phyloP scores from a whole-genome alignment of 2,329 filamentous ascomycete genomes.

The Neopestalotiopsis clavispora region DNA sequence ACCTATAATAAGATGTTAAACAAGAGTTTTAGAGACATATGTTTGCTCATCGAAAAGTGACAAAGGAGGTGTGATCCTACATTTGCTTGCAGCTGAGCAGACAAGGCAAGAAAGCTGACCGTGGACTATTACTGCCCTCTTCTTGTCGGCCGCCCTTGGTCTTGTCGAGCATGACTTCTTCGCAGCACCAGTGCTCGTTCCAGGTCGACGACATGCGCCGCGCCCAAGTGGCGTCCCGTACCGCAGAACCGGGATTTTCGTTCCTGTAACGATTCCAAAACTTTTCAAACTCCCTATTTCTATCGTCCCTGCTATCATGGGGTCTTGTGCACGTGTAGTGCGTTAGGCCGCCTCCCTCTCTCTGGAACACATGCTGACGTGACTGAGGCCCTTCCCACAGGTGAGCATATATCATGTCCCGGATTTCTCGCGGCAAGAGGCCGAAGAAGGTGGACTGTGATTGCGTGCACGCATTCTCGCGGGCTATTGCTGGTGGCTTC shows the following conservation, averaged over 20 bases:
- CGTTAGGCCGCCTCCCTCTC: slow-evolving; percentile 18
- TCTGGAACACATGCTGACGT: slow-evolving; percentile 27
- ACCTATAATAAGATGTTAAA: slow-evolving; percentile 17
- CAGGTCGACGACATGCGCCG: slow-evolving; percentile 25
- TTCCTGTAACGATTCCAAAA: slow-evolving; percentile 20
- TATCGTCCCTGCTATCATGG: slow-evolving; percentile 21
- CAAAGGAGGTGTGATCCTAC: slow-evolving; percentile 18
- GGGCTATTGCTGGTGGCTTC: not conserved
- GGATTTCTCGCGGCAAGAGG: slow-evolving; percentile 25
- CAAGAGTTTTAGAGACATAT: not conserved
- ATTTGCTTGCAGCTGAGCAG: slow-evolving; percentile 26
- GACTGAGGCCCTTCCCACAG: slow-evolving; percentile 28
- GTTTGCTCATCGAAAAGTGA: not conserved
- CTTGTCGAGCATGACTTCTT: slow-evolving; percentile 24
- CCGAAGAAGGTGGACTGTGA: slow-evolving; percentile 25
- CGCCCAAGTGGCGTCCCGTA: slow-evolving; percentile 23
- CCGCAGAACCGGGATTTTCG: slow-evolving; percentile 19
- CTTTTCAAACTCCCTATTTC: slow-evolving; percentile 24
- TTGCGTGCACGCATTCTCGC: slow-evolving; percentile 20
- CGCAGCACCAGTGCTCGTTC: slow-evolving; percentile 30
- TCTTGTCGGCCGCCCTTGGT: not conserved
- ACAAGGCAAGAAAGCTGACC: slow-evolving; percentile 23
- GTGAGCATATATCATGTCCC: slow-evolving; percentile 29
- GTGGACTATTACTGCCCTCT: not conserved
- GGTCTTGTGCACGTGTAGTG: slow-evolving; percentile 27